Base-by-base conservation (phyloP, 2,329 filamentous ascomycete species). In the Talaromyces sp. region DNA sequence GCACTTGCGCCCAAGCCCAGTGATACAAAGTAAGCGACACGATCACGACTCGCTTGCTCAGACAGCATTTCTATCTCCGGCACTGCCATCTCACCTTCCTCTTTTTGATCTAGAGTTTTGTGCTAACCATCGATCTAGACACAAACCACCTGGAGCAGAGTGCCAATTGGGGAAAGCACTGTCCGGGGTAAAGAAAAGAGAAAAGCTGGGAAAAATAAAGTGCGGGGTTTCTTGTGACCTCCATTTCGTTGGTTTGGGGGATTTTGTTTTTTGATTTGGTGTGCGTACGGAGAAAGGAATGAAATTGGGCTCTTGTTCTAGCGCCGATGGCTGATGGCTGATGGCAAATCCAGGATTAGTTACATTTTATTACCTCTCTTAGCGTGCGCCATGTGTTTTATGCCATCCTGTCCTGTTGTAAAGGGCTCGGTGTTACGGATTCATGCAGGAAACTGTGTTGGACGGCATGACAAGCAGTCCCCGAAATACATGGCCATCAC, bases 81-180 rank as follows among this genome's bases (percentile, higher is more conserved):
- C 28, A 16, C 11, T 37, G 8, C 33, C 54, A 42, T 25, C 14
- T 40, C 23, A 28, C 54, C 54, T 40, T 56, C 54, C 54, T 8
- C n/a, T 57, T 57, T 57, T 57, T 21, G 35, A 57, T 16, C 54
- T 57, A 57, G 35, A 57, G 12, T n/a, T 28, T 39, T n/a, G 35
- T 16, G 16, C 54, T 56, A 56, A 28, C 54, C 54, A n/a, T 42
- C 37, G 6, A 42, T 57, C 54, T 57, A 57, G 54, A 57, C 18
- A 57, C 33, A 21, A 57, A 57, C 28, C 2, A 55, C 37, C 35
- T 40, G 54, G 54, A 57, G 35, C 18, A 39, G 37, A 57, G 35
- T 57, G 25, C 54, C 23, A 12, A 57, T 57, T 42, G 12, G 23
- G 54, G 54, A 40, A 57, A 57, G 35, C 31, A 25, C 54, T 57